Conservation (phyloP, 306 rosid genomes). For the Lathyrus sativus region DNA sequence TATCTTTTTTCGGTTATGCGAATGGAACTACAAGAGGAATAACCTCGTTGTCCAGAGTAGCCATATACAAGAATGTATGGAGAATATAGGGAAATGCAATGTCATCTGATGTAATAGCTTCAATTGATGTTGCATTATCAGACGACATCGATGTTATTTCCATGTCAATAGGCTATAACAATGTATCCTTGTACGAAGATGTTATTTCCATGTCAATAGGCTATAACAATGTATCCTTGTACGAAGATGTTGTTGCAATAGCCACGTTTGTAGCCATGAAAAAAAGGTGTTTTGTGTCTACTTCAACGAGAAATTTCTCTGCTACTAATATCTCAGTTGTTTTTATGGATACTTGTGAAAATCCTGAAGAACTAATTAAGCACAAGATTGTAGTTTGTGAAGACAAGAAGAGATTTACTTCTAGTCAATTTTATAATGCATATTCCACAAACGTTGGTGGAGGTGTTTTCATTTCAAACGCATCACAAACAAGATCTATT, state of each 20-base stretch:
- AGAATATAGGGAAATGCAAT: constrained; percentile 33
- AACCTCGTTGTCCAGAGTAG: too few relatives aligned
- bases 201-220: too few relatives aligned
- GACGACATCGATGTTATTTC: constrained; percentile 81
- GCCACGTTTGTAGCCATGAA: constrained; percentile 72
- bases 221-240: too few relatives aligned
- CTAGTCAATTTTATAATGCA: constrained; percentile 31
- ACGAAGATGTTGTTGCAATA: constrained; percentile 68
- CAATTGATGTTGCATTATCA: constrained; percentile 64
- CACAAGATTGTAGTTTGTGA: constrained; percentile 65
- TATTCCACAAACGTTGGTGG: constrained; percentile 35
- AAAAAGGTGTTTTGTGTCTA: constrained; percentile 65
- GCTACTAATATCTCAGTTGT: constrained; percentile 42
- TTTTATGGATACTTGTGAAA: constrained; percentile 49
- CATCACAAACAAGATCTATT: not conserved
- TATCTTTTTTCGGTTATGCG: too few relatives aligned
- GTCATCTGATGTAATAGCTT: too few relatives aligned
- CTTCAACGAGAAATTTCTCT: constrained; percentile 54
- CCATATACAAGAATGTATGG: too few relatives aligned
- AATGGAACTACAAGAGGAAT: too few relatives aligned
- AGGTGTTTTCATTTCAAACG: constrained; percentile 58
- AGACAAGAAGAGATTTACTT: constrained; percentile 21
- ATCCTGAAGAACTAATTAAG: constrained; percentile 35
- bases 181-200: constrained; percentile 37
- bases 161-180: constrained; percentile 55